These are phyloP conservation scores for Fraxinus sp. DNA, from an alignment of 305 asterid genomes.

Conservation along the genomic window DNA sequence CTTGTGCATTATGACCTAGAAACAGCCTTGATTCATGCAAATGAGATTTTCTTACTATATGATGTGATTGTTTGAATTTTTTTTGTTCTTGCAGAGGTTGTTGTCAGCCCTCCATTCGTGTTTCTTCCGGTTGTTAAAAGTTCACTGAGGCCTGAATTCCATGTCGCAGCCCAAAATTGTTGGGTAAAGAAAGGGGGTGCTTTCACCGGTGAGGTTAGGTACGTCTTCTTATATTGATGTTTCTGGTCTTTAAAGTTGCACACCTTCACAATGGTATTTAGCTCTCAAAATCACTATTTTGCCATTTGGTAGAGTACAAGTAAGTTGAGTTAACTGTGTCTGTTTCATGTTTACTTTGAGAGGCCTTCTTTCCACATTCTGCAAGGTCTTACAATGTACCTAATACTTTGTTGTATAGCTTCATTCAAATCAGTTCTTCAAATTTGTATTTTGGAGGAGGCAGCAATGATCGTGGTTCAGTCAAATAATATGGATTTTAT, in stretches of 20 bases:
- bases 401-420: not conserved
- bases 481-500: not conserved
- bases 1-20: not conserved
- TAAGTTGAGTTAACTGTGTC: not conserved
- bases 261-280: not conserved
- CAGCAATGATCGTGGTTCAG: not conserved
- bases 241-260: not conserved
- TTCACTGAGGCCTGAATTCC: slow-evolving; percentile 70
- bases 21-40: not conserved
- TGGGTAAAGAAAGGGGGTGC: slow-evolving; percentile 99
- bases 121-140: slow-evolving; percentile 68
- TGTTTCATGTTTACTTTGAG: not conserved
- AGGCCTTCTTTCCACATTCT: not conserved
- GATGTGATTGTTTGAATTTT: not conserved
- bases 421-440: slow-evolving; percentile 1
- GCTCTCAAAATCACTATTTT: not conserved
- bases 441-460: not conserved
- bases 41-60: slow-evolving; percentile 2
- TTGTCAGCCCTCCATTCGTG: slow-evolving; percentile 94
- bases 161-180: slow-evolving; percentile 95
- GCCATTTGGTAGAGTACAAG: not conserved
- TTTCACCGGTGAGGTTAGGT: slow-evolving; percentile 96
- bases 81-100: slow-evolving; percentile 70
- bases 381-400: not conserved
- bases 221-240: slow-evolving; percentile 18